phyloP scores from a whole-genome alignment of 345 rosid genomes.

The thale cress (Arabidopsis thaliana) region DNA sequence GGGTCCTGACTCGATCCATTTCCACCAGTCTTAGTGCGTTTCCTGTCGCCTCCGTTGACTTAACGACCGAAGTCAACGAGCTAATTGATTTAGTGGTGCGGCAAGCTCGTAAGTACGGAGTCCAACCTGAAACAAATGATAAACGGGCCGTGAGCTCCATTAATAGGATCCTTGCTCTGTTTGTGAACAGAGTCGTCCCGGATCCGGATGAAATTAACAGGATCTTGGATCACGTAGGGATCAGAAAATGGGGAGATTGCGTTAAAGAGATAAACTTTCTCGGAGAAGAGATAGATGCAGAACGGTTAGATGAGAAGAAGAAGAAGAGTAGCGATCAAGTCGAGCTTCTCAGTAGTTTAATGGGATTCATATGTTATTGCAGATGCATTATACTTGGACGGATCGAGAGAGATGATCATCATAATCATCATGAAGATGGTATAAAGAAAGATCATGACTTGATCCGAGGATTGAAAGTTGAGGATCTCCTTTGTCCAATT shows the following conservation, averaged over 20 bases:
- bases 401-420: conserved; percentile 38
- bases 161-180: conserved; percentile 44
- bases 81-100: conserved; percentile 64
- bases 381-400: conserved; percentile 65
- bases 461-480: conserved; percentile 55
- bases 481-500: conserved; percentile 87
- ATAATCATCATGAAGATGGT: conserved; percentile 37
- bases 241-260: conserved; percentile 68
- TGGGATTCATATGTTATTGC: conserved; percentile 69
- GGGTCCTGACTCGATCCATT: conserved; percentile 51
- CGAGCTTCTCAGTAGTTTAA: conserved; percentile 59
- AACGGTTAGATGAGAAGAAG: conserved; percentile 46
- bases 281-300: conserved; percentile 56
- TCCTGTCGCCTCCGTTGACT: conserved; percentile 56
- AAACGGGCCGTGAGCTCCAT: conserved; percentile 47
- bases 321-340: conserved; percentile 41
- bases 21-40: conserved; percentile 63
- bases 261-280: conserved; percentile 62
- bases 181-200: conserved; percentile 64
- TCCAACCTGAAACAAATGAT: conserved; percentile 56
- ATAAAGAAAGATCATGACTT: conserved; percentile 52
- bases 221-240: conserved; percentile 60
- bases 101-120: conserved; percentile 58
- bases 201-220: conserved; percentile 47
- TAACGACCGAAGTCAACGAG: conserved; percentile 71